Evolutionary conservation across 225 moss, liverwort and hornwort genomes (phyloP).

Genomic region (Climacium dendroides): DNA sequence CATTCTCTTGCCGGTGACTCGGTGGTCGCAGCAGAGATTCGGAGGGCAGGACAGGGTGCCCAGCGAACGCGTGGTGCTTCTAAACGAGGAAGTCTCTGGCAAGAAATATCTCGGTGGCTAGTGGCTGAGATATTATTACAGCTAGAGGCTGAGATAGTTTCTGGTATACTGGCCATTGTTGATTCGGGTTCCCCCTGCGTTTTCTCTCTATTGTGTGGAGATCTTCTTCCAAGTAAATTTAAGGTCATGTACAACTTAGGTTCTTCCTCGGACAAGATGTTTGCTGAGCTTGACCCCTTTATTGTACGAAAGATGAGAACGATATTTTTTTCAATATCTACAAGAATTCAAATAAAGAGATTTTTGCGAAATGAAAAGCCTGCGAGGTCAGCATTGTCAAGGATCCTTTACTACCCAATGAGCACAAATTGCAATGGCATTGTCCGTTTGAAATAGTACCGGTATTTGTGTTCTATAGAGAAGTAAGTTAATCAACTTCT

Average conservation of each 20-base stretch:
- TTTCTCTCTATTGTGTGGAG: neutral
- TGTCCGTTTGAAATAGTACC: neutral
- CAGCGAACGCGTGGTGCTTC: conserved; percentile 43
- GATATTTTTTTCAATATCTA: neutral
- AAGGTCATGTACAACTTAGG: neutral
- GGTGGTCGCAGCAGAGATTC: conserved; percentile 31
- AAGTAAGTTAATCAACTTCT: too few species aligned
- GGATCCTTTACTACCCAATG: neutral
- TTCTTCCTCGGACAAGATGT: neutral
- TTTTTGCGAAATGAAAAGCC: neutral
- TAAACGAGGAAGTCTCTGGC: conserved; percentile 31
- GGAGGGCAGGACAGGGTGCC: conserved; percentile 23
- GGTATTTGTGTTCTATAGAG: neutral
- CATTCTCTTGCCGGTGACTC: conserved; percentile 21
- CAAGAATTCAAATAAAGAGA: neutral
- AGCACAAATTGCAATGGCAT: neutral
- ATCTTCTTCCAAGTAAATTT: neutral
- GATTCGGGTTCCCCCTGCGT: neutral
- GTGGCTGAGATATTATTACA: neutral
- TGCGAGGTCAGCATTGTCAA: neutral
- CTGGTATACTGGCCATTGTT: neutral
- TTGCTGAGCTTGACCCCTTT: neutral
- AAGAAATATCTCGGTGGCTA: conserved; percentile 15
- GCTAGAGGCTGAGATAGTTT: neutral
- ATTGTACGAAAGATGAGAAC: neutral